Evolutionary conservation across 1,139 yeast species (phyloP).

Genomic region (Yamadazyma dendronema): DNA sequence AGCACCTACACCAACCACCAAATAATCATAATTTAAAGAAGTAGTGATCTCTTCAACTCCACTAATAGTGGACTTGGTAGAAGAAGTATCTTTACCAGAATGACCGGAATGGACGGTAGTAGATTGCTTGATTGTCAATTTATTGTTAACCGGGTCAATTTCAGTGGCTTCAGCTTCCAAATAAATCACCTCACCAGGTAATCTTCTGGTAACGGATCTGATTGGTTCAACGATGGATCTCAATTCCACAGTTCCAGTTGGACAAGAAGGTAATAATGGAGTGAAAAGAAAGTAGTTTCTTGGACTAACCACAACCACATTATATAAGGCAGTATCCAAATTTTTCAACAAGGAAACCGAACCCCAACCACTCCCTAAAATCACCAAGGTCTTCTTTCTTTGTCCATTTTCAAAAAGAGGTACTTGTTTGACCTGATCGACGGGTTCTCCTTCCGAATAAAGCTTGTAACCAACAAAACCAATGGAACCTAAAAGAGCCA

Average conservation of each 20-base stretch:
- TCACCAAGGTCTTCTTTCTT: slow-evolving; percentile 82
- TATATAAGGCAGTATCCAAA: slow-evolving; percentile 81
- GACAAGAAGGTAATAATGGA: slow-evolving; percentile 88
- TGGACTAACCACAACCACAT: slow-evolving; percentile 88
- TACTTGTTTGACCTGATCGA: slow-evolving; percentile 52
- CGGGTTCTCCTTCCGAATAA: slow-evolving; percentile 62
- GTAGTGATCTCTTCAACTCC: slow-evolving; percentile 46
- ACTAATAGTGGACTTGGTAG: slow-evolving; percentile 45
- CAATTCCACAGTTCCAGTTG: slow-evolving; percentile 88
- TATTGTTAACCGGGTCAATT: slow-evolving; percentile 67
- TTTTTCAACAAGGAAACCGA: slow-evolving; percentile 78
- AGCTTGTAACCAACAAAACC: slow-evolving; percentile 56
- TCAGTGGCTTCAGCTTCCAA: slow-evolving; percentile 90
- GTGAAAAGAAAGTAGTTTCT: slow-evolving; percentile 94
- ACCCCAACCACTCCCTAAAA: slow-evolving; percentile 96
- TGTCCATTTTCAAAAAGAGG: slow-evolving; percentile 65
- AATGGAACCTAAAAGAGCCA: slow-evolving; percentile 33
- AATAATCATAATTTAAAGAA: slow-evolving; percentile 65
- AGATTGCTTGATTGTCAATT: slow-evolving; percentile 47
- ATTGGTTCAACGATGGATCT: slow-evolving; percentile 59
- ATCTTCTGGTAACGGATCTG: slow-evolving; percentile 25
- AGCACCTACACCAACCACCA: slow-evolving; percentile 90
- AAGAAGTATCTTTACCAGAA: slow-evolving; percentile 51
- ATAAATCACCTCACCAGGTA: slow-evolving; percentile 77
- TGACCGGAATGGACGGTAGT: slow-evolving; percentile 54